Evolutionary conservation across 345 rosid genomes (phyloP).

Genomic region (Litchi chinensis): DNA sequence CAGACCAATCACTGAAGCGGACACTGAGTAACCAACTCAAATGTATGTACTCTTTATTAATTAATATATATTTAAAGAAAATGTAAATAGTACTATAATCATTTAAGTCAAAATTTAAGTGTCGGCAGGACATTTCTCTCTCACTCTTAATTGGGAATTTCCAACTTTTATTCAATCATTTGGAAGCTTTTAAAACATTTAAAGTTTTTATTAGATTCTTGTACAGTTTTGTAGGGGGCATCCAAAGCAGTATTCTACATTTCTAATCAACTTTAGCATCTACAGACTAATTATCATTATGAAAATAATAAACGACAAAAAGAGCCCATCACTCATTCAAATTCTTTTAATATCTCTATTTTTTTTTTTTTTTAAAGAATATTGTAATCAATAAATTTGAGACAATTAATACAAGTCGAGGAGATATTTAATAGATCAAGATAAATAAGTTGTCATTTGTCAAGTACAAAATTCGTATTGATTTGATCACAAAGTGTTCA

Average conservation of each 20-base stretch:
- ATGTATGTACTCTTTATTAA: neutral
- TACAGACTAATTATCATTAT: neutral
- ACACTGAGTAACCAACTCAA: neutral
- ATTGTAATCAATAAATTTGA: too few relatives aligned
- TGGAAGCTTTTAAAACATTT: neutral
- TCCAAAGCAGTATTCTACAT: neutral
- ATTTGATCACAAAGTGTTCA: too few relatives aligned
- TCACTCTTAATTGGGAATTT: neutral
- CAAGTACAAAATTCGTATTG: too few relatives aligned
- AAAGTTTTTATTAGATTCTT: neutral
- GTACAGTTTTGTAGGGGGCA: neutral
- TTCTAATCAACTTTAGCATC: constrained; percentile 1
- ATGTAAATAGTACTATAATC: neutral
- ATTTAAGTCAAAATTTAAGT: neutral
- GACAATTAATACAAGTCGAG: too few relatives aligned
- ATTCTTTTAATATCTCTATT: too few relatives aligned
- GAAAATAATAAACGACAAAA: neutral
- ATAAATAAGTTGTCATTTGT: too few relatives aligned
- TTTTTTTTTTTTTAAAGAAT: too few relatives aligned
- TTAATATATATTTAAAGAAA: too few relatives aligned
- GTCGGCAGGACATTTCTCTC: neutral
- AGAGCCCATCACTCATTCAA: too few relatives aligned
- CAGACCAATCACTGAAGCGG: too few relatives aligned
- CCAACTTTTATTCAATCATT: neutral
- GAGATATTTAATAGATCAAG: too few relatives aligned